Percentiles rank a stretch among this genome's conserved stretches.
Conservation (phyloP, 1,284 basidiomycete species). For the Prillingera fragicola region DNA sequence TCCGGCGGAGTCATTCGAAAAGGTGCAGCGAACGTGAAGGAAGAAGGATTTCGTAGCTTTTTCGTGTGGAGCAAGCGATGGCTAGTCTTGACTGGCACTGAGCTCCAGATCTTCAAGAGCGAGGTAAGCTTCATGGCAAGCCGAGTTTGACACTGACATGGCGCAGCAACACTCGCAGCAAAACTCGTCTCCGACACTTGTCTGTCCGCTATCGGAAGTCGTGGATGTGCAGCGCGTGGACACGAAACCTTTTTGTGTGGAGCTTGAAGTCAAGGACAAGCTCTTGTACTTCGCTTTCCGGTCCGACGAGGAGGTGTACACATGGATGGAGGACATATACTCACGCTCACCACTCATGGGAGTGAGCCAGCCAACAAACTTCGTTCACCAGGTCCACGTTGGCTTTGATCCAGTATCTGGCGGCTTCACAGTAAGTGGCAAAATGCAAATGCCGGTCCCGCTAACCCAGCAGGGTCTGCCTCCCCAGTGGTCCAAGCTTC, state of each 20-base stretch:
- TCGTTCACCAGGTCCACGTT: slow-evolving; percentile 96
- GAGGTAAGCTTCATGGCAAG: slow-evolving; percentile 60
- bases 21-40: slow-evolving; percentile 75
- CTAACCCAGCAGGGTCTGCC: slow-evolving; percentile 71
- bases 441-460: neutral
- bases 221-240: slow-evolving; percentile 84
- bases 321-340: slow-evolving; percentile 95
- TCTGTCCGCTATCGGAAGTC: slow-evolving; percentile 63
- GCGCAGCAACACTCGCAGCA: slow-evolving; percentile 19
- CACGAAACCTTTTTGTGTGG: slow-evolving; percentile 83
- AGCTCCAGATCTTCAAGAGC: slow-evolving; percentile 81
- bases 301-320: slow-evolving; percentile 91
- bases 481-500: slow-evolving; percentile 91
- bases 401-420: slow-evolving; percentile 93
- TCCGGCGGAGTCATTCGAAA: slow-evolving; percentile 27
- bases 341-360: slow-evolving; percentile 86
- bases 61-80: slow-evolving; percentile 92
- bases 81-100: slow-evolving; percentile 76
- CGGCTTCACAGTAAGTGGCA: slow-evolving; percentile 70
- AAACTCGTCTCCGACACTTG: slow-evolving; percentile 28
- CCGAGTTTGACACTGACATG: neutral
- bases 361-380: slow-evolving; percentile 89
- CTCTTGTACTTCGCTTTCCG: slow-evolving; percentile 57
- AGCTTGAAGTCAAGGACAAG: slow-evolving; percentile 74
- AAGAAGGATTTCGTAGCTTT: slow-evolving; percentile 75